A percentile compares a stretch with the other conserved stretches of the same genome.
phyloP scores from a whole-genome alignment of 2,329 filamentous ascomycete genomes.

The Colletotrichum sp. region DNA sequence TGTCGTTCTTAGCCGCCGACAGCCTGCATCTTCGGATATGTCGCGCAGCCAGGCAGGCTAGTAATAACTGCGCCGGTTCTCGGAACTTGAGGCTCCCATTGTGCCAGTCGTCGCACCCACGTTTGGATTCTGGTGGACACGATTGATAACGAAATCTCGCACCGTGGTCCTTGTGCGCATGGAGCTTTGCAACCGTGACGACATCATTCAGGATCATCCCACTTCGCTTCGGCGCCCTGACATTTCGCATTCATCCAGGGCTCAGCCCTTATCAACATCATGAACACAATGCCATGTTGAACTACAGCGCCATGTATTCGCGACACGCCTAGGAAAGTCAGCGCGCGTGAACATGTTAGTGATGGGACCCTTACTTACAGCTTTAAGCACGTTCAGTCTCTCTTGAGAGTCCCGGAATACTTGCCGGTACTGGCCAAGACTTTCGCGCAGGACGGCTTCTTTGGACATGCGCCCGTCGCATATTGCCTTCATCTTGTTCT shows the following conservation, averaged over 20 bases:
- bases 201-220: conserved; percentile 16
- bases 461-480: conserved; percentile 84
- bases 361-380: conserved; percentile 48
- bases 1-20: neutral
- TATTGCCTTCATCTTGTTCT: conserved; percentile 94
- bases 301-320: conserved; percentile 52
- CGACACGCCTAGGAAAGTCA: conserved; percentile 50
- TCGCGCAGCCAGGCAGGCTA: neutral
- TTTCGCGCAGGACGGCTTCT: conserved; percentile 79
- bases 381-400: conserved; percentile 71
- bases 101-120: conserved; percentile 16
- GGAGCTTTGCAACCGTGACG: neutral
- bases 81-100: conserved; percentile 6
- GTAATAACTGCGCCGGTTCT: neutral
- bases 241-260: conserved; percentile 3
- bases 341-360: neutral
- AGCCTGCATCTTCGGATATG: neutral
- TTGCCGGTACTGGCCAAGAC: conserved; percentile 82
- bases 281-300: neutral
- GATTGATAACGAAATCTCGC: conserved; percentile 16
- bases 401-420: conserved; percentile 85
- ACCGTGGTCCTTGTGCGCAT: conserved; percentile 14
- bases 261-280: conserved; percentile 15
- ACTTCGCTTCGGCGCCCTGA: conserved; percentile 9
- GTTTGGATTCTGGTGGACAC: conserved; percentile 15